Conservation (phyloP, 768 basidiomycete genomes). For the Amylocystis lapponica region DNA sequence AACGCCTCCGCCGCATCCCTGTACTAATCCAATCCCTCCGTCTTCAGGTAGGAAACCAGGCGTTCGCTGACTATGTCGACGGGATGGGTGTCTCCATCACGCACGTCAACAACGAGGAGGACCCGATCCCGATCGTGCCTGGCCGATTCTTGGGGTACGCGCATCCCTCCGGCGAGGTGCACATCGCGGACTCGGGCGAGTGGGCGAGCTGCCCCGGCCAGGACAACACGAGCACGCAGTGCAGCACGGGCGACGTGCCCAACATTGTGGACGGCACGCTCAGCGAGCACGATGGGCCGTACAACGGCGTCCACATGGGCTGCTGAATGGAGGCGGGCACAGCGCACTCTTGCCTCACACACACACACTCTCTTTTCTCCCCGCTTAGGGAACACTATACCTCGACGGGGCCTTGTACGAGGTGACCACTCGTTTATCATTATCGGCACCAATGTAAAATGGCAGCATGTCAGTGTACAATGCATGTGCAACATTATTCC, state of each 20-base stretch:
- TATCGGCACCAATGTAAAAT: too few relatives aligned
- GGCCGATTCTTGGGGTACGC: slow-evolving; percentile 37
- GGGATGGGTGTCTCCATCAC: slow-evolving; percentile 35
- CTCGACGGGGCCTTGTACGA: too few relatives aligned
- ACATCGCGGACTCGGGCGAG: slow-evolving; percentile 33
- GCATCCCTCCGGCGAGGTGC: slow-evolving; percentile 37
- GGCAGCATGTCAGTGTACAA: too few relatives aligned
- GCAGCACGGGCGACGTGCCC: slow-evolving; percentile 47
- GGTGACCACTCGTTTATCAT: too few relatives aligned
- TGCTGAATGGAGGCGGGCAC: slow-evolving; percentile 5
- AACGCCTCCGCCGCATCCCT: background rate
- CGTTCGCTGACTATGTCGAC: slow-evolving; percentile 54
- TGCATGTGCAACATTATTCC: too few relatives aligned
- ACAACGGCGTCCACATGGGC: slow-evolving; percentile 29
- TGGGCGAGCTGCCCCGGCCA: slow-evolving; percentile 59
- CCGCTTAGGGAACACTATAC: too few relatives aligned
- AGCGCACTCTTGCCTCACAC: too few relatives aligned
- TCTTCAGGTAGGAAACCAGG: slow-evolving; percentile 49
- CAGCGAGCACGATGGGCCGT: slow-evolving; percentile 45
- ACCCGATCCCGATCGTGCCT: slow-evolving; percentile 31
- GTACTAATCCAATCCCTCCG: background rate
- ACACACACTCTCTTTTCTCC: too few relatives aligned
- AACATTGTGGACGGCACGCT: slow-evolving; percentile 40
- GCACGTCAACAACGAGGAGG: slow-evolving; percentile 49
- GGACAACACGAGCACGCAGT: slow-evolving; percentile 50